Conservation (phyloP, 2,329 filamentous ascomycete species). For the Penicillium sp. region DNA sequence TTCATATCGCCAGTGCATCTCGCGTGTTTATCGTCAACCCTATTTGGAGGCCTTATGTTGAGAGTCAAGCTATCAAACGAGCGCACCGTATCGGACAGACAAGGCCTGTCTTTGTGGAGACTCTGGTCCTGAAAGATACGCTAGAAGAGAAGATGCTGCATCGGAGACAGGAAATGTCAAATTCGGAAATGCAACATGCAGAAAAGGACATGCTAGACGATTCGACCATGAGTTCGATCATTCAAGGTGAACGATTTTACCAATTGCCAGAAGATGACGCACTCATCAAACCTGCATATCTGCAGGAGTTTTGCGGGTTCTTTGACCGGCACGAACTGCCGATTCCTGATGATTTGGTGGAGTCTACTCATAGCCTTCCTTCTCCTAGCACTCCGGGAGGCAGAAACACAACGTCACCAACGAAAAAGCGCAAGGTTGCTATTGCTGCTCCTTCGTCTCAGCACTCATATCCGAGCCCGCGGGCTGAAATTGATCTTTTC, state of each 20-base stretch:
- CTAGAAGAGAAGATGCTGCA: constrained; percentile 81
- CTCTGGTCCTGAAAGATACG: constrained; percentile 71
- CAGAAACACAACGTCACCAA: constrained; percentile 2
- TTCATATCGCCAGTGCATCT: constrained; percentile 79
- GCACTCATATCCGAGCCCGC: background rate
- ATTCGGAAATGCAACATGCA: constrained; percentile 51
- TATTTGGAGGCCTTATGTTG: constrained; percentile 76
- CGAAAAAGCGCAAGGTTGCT: constrained; percentile 10
- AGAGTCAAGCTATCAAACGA: constrained; percentile 88
- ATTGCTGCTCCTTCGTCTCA: background rate
- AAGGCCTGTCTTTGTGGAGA: constrained; percentile 77
- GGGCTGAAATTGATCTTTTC: constrained; percentile 13
- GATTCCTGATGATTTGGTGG: constrained; percentile 27
- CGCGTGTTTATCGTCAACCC: constrained; percentile 87
- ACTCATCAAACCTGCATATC: constrained; percentile 22
- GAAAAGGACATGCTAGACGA: constrained; percentile 59
- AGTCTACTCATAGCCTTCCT: background rate
- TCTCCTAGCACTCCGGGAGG: background rate
- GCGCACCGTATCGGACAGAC: constrained; percentile 82
- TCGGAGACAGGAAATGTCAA: constrained; percentile 70
- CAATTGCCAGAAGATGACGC: constrained; percentile 32
- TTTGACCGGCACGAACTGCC: constrained; percentile 37
- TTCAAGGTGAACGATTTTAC: constrained; percentile 53
- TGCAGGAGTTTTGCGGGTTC: constrained; percentile 29
- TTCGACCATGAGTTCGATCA: constrained; percentile 54